These are phyloP conservation scores for Pharus latifolius DNA, from an alignment of 176 grass and related monocot genomes.

Conservation along the genomic window DNA sequence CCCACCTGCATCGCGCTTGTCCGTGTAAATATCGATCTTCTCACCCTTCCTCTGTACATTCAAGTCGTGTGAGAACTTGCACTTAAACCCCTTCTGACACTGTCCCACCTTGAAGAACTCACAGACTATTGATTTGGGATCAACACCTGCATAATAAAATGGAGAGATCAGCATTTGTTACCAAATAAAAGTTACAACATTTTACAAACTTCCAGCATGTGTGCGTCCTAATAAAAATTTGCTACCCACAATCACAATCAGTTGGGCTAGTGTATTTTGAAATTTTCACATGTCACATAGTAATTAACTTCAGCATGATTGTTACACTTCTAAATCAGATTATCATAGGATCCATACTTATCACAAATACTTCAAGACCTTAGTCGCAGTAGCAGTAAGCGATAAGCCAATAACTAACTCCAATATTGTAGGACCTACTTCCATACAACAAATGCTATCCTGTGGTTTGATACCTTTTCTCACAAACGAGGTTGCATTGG, in stretches of 20 bases:
- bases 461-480: neutral
- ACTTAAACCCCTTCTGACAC: conserved; percentile 91
- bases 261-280: neutral
- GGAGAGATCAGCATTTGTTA: neutral
- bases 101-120: conserved; percentile 97
- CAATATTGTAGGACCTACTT: neutral
- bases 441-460: neutral
- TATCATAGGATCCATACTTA: no score
- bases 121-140: conserved; percentile 91
- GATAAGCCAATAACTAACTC: neutral
- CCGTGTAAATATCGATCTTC: conserved; percentile 96
- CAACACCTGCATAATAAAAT: conserved; percentile 59
- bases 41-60: conserved; percentile 99
- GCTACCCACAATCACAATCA: neutral
- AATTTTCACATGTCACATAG: neutral
- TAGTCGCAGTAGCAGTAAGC: neutral
- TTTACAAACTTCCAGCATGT: neutral
- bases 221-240: neutral
- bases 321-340: no score
- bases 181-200: neutral
- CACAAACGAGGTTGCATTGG: neutral
- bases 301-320: no score
- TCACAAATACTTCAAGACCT: conserved; percentile 4
- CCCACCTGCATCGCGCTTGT: conserved; percentile 76
- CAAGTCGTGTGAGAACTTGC: conserved; percentile 96